These are phyloP conservation scores for Rutstroemia sp. DNA, from an alignment of 2,329 filamentous ascomycete species.

Conservation along the genomic window DNA sequence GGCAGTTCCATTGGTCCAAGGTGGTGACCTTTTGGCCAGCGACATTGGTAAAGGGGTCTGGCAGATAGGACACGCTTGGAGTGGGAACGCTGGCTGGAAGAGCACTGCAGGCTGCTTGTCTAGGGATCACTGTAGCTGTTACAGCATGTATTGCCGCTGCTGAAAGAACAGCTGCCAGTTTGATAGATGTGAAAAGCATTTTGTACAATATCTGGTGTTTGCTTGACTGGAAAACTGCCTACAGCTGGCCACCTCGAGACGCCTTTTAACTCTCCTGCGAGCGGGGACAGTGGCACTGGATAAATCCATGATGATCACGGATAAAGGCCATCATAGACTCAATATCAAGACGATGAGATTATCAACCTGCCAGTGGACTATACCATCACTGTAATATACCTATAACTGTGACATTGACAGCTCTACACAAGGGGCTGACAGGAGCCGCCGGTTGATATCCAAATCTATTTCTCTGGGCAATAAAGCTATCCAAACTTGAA, in stretches of 20 bases:
- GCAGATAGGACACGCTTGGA: constrained; percentile 17
- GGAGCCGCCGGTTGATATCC: neutral
- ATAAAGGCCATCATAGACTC: neutral
- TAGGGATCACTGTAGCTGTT: neutral
- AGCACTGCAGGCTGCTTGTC: constrained; percentile 5
- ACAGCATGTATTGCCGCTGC: neutral
- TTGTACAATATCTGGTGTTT: neutral
- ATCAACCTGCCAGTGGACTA: neutral
- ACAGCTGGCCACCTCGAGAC: neutral
- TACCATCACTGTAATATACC: too few species aligned
- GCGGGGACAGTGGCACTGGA: neutral
- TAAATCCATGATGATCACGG: neutral
- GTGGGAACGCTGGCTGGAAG: constrained; percentile 12
- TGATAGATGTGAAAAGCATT: neutral
- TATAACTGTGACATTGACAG: too few species aligned
- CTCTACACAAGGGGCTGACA: neutral
- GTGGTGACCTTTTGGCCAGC: constrained; percentile 38
- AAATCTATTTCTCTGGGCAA: neutral
- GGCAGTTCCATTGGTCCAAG: constrained; percentile 41
- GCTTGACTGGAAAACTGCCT: neutral
- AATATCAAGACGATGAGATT: neutral
- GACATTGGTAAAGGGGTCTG: constrained; percentile 41
- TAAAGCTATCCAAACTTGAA: neutral
- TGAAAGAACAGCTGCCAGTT: neutral
- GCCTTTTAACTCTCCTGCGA: neutral